Conservation (phyloP, 1,139 yeast species). For the Taphrina flavorubra region DNA sequence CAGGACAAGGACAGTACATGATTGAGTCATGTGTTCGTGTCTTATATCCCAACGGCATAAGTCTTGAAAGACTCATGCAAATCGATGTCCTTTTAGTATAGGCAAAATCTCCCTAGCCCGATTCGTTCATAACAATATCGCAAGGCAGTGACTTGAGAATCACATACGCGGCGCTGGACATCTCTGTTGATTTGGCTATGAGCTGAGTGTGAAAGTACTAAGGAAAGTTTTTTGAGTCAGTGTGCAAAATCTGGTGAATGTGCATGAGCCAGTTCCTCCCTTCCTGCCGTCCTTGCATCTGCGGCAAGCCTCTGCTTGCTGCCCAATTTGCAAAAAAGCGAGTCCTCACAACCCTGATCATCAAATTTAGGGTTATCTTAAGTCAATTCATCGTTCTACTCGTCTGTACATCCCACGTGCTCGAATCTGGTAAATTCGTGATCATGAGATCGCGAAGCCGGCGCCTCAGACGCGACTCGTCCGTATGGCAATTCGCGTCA, state of each 20-base stretch:
- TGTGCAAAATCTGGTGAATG: not conserved
- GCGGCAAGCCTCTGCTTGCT: not conserved
- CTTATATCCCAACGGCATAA: slow-evolving; percentile 34
- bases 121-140: not conserved
- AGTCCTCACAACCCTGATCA: slow-evolving; percentile 18
- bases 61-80: not conserved
- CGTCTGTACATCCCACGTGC: not conserved
- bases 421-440: not conserved
- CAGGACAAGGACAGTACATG: slow-evolving; percentile 25
- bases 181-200: not conserved
- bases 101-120: not conserved
- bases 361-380: slow-evolving; percentile 1
- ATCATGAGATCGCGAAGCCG: not conserved
- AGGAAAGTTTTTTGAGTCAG: not conserved
- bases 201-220: not conserved
- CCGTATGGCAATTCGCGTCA: not conserved
- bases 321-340: slow-evolving; percentile 15
- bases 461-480: slow-evolving; percentile 3
- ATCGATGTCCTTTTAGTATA: too few species aligned
- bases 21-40: slow-evolving; percentile 5
- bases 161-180: slow-evolving; percentile 31
- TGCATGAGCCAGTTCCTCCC: not conserved
- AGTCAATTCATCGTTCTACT: not conserved
- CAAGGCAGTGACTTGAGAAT: slow-evolving; percentile 3
- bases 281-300: not conserved